Conservation (phyloP, 352 stramenopile species). For the Globisporangium lucens region DNA sequence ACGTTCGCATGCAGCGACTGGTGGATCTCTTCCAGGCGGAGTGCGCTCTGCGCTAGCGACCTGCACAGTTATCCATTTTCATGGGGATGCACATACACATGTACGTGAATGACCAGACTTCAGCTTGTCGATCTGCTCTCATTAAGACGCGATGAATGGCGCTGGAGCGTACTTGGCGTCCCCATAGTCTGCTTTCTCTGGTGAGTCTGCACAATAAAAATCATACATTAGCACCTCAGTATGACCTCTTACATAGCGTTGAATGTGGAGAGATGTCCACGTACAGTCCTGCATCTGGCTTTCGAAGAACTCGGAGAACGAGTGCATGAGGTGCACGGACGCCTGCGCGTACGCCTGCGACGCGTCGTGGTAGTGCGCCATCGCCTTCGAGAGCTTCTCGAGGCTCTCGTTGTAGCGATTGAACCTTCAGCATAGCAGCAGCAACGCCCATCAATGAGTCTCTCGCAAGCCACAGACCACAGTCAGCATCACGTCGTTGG, state of each 20-base stretch:
- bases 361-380: constrained; percentile 41
- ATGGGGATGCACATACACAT: background rate
- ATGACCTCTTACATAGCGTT: no score
- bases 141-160: background rate
- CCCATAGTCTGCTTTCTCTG: constrained; percentile 23
- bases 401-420: constrained; percentile 58
- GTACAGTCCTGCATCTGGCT: constrained; percentile 43
- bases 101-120: background rate
- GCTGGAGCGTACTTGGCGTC: constrained; percentile 19
- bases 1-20: constrained; percentile 51
- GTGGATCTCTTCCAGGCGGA: constrained; percentile 54
- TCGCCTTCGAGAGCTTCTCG: constrained; percentile 51
- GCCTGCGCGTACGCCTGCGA: constrained; percentile 44
- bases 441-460: background rate
- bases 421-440: constrained; percentile 30
- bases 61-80: constrained; percentile 11
- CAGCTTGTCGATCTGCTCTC: background rate
- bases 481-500: background rate
- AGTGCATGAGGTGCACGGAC: constrained; percentile 43
- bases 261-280: background rate
- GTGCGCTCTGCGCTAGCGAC: constrained; percentile 44
- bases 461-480: background rate
- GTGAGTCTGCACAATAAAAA: constrained; percentile 10
- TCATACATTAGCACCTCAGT: background rate
- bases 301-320: constrained; percentile 63